These are phyloP conservation scores for Polychaeton citri DNA, from an alignment of 2,329 filamentous ascomycete species.

Conservation along the genomic window DNA sequence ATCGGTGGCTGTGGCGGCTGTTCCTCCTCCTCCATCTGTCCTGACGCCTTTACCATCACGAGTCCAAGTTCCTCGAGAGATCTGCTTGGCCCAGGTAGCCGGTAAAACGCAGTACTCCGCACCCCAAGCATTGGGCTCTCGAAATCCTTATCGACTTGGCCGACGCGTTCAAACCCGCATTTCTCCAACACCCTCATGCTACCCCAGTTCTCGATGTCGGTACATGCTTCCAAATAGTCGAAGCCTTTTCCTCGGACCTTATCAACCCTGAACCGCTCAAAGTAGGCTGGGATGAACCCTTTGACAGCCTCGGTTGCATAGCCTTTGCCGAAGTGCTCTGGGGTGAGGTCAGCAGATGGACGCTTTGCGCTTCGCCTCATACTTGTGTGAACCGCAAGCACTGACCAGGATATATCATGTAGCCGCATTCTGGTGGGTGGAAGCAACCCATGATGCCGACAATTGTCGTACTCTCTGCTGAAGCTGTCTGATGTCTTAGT, in stretches of 20 bases:
- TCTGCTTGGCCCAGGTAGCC: constrained; percentile 15
- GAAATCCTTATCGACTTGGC: constrained; percentile 28
- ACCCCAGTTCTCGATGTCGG: constrained; percentile 35
- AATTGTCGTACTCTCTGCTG: constrained; percentile 30
- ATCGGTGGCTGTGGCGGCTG: constrained; percentile 6
- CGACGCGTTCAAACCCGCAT: constrained; percentile 38
- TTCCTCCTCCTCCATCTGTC: constrained; percentile 1
- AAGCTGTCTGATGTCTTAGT: constrained; percentile 36
- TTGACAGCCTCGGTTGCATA: constrained; percentile 31
- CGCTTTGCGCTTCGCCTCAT: too few relatives aligned
- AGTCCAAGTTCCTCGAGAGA: constrained; percentile 13
- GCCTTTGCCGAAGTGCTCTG: constrained; percentile 22
- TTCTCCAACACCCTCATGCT: constrained; percentile 47
- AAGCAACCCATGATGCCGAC: constrained; percentile 33
- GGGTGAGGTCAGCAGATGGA: too few relatives aligned
- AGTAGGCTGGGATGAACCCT: constrained; percentile 29
- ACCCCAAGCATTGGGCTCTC: constrained; percentile 22
- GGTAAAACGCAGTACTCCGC: constrained; percentile 24
- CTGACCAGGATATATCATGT: constrained; percentile 26
- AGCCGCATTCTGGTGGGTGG: constrained; percentile 29
- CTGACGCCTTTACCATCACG: constrained; percentile 1
- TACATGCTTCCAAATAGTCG: constrained; percentile 31
- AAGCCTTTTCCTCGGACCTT: constrained; percentile 13
- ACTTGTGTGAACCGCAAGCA: too few relatives aligned
- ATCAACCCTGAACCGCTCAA: constrained; percentile 21